Conservation (phyloP, 495 filamentous ascomycete genomes). For the Hypoxylon fragiforme region DNA sequence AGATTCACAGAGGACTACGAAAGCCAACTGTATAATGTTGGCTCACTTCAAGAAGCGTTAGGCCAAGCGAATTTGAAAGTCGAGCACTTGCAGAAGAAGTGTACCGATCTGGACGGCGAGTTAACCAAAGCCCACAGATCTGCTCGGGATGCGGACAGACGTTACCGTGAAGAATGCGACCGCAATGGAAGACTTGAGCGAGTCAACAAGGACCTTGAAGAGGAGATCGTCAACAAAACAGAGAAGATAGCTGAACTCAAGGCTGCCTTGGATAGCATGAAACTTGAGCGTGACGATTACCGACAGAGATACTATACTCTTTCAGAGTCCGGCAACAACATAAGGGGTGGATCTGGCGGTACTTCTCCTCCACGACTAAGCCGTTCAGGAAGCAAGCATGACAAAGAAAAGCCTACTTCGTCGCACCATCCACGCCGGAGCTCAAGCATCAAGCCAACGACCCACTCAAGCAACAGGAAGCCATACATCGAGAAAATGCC, state of each 20-base stretch:
- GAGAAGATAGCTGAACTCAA: constrained; percentile 18
- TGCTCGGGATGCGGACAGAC: constrained; percentile 16
- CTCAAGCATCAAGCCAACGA: constrained; percentile 15
- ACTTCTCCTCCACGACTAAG: constrained; percentile 15
- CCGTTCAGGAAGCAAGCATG: constrained; percentile 16
- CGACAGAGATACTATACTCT: constrained; percentile 16
- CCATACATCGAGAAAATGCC: constrained; percentile 39
- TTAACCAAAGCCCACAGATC: constrained; percentile 25
- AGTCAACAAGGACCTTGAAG: constrained; percentile 23
- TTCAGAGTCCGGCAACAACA: constrained; percentile 16
- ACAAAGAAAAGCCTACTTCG: constrained; percentile 16
- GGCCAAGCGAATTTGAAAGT: constrained; percentile 34
- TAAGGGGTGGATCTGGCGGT: constrained; percentile 29
- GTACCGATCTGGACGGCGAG: constrained; percentile 28
- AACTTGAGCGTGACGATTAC: constrained; percentile 18
- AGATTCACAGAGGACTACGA: constrained; percentile 39
- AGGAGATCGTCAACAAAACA: constrained; percentile 6
- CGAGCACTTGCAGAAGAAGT: constrained; percentile 31
- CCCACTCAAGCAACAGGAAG: constrained; percentile 23
- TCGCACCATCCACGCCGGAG: constrained; percentile 25
- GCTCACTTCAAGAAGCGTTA: constrained; percentile 37
- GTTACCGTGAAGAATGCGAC: constrained; percentile 30
- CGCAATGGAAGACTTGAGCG: constrained; percentile 14
- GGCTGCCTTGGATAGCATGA: constrained; percentile 3
- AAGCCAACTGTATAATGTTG: constrained; percentile 34